These are phyloP conservation scores for Penicillium occitanis DNA, from an alignment of 2,329 filamentous ascomycete species.

Conservation along the genomic window DNA sequence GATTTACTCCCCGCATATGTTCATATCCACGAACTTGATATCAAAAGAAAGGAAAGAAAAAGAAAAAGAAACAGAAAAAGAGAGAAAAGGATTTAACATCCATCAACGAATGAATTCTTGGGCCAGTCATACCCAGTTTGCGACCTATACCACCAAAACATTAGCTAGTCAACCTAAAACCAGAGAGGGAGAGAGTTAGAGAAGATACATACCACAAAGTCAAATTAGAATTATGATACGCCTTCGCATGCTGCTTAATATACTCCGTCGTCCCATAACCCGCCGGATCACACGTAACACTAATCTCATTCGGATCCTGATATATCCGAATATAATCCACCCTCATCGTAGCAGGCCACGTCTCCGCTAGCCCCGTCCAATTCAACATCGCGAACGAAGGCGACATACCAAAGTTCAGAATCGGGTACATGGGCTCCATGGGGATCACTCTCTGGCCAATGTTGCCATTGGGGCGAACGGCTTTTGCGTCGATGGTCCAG, in stretches of 20 bases:
- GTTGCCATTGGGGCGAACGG: slow-evolving; percentile 68
- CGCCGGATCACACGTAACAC: slow-evolving; percentile 66
- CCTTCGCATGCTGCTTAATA: slow-evolving; percentile 60
- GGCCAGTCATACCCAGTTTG: slow-evolving; percentile 58
- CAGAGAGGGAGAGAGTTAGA: background rate
- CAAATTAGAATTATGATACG: slow-evolving; percentile 64
- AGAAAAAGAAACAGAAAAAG: background rate
- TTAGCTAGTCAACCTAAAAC: background rate
- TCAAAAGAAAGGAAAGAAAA: background rate
- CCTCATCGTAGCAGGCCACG: slow-evolving; percentile 65
- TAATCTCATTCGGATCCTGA: slow-evolving; percentile 59
- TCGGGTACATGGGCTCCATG: slow-evolving; percentile 65
- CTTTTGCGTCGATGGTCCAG: slow-evolving; percentile 61
- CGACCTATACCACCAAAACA: slow-evolving; percentile 33
- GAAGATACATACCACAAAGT: slow-evolving; percentile 57
- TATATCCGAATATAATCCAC: slow-evolving; percentile 72
- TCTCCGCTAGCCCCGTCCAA: slow-evolving; percentile 53
- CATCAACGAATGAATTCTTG: slow-evolving; percentile 61
- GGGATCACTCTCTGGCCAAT: slow-evolving; percentile 65
- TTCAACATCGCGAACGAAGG: slow-evolving; percentile 64
- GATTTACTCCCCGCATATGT: background rate
- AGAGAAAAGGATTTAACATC: slow-evolving; percentile 43
- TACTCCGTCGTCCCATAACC: slow-evolving; percentile 68
- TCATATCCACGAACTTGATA: slow-evolving; percentile 1
- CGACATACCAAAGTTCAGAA: slow-evolving; percentile 71